phyloP scores from a whole-genome alignment of 1,284 basidiomycete species.

The Malassezia cuniculi region DNA sequence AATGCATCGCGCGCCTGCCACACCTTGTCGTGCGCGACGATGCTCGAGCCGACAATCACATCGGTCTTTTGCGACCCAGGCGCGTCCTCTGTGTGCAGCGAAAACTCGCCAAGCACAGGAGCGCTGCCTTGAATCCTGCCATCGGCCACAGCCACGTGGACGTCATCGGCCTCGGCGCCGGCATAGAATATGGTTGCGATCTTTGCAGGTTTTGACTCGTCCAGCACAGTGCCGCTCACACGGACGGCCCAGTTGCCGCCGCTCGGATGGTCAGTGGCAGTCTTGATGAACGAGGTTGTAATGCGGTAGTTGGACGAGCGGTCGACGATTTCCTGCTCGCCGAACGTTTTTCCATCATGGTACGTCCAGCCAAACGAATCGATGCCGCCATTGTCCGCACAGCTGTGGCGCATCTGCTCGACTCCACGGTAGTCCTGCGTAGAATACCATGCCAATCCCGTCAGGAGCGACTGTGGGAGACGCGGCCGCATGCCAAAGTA shows the following conservation, averaged over 20 bases:
- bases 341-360: constrained; percentile 72
- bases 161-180: constrained; percentile 57
- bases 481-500: constrained; percentile 81
- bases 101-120: too few relatives aligned
- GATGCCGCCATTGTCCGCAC: constrained; percentile 71
- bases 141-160: constrained; percentile 55
- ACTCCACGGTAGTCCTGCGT: constrained; percentile 21
- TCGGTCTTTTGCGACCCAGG: too few relatives aligned
- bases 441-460: constrained; percentile 66
- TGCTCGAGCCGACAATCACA: too few relatives aligned
- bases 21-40: constrained; percentile 56
- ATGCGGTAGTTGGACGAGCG: constrained; percentile 67
- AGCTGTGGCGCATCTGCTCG: constrained; percentile 63
- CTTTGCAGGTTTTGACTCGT: constrained; percentile 51
- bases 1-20: constrained; percentile 79
- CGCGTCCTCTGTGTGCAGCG: too few relatives aligned
- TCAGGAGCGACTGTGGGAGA: constrained; percentile 71
- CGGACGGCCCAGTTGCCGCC: constrained; percentile 71
- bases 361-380: constrained; percentile 71
- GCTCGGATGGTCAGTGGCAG: constrained; percentile 47
- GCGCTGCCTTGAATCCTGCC: neutral
- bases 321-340: constrained; percentile 71
- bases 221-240: constrained; percentile 66
- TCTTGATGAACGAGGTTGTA: constrained; percentile 70
- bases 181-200: constrained; percentile 70